Evolutionary conservation across 257 asterid genomes (phyloP), one percentile per base, ranked within the genome.

Genomic region (Leonotis leonurus): DNA sequence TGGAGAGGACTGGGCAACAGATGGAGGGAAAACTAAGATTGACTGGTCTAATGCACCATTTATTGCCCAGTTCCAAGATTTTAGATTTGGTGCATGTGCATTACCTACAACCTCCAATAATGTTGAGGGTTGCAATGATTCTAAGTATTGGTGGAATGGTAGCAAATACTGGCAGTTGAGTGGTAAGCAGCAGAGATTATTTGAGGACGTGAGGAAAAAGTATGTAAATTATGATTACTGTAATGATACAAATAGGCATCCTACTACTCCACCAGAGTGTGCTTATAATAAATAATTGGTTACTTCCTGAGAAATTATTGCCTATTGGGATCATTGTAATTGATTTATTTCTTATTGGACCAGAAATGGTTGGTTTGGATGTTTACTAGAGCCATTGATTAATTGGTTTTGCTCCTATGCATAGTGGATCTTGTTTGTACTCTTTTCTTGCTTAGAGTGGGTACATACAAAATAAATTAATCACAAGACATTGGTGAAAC

Each of bases 21-120:
- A 81, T 40, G 94, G 96, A 17, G 89, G 88, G 12, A 40, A 3
- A 14, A 77, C 75, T 0, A 83, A 73, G 82, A 81, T 22, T 8
- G 37, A 84, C 36, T 89, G 92, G 92, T 62, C 85, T 0, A 3
- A 37, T 27, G 78, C 85, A 9, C 97, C 97, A 12, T 89, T 87
- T 60, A 18, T 8, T 13, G 89, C 93, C n/a, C 44, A 66, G 0
- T 89, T 75, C 35, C 70, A 69, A 30, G 89, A 62, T 1, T 84
- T 84, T 70, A 33, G 13, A 1, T 60, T 80, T 12, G 75, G 24
- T 20, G 91, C 74, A 1, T 80, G 92, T 49, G 7, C 63, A 33
- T 4, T 13, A 6, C 18, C 49, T 36, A 17, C 11, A 5, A 5
- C 10, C 69, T 29, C 71, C 2, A 1, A 51, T 13, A 1, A 46